phyloP scores from a whole-genome alignment of 768 basidiomycete species.

The Psilocybe tampanensis region DNA sequence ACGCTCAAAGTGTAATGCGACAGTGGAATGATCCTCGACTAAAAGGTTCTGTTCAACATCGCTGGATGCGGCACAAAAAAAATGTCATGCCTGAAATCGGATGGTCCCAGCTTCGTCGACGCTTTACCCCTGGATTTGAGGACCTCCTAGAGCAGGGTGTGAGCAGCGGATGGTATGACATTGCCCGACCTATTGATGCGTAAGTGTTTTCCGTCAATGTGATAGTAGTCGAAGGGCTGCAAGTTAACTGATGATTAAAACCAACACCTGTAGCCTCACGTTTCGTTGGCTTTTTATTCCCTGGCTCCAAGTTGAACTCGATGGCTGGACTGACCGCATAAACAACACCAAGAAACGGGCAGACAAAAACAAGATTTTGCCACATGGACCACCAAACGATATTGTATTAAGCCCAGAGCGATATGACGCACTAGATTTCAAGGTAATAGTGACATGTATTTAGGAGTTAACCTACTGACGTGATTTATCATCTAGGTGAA shows the following conservation, averaged over 20 bases:
- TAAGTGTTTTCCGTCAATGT: neutral
- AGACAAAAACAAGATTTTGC: slow-evolving; percentile 9
- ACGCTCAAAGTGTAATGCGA: slow-evolving; percentile 39
- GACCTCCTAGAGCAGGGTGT: slow-evolving; percentile 33
- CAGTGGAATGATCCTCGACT: slow-evolving; percentile 37
- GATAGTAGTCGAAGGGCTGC: no score
- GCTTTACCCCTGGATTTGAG: slow-evolving; percentile 41
- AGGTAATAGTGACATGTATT: neutral
- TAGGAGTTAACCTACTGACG: neutral
- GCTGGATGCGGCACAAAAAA: slow-evolving; percentile 31
- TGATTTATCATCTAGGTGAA: slow-evolving; percentile 7
- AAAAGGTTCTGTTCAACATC: slow-evolving; percentile 22
- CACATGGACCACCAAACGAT: slow-evolving; percentile 8
- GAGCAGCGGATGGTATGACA: slow-evolving; percentile 2
- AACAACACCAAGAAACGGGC: slow-evolving; percentile 6
- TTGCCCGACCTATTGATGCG: slow-evolving; percentile 3
- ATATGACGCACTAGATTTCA: neutral
- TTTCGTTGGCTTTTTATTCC: slow-evolving; percentile 9
- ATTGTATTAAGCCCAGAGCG: neutral
- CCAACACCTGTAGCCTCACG: neutral
- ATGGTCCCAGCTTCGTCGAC: slow-evolving; percentile 35
- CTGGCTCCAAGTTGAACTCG: slow-evolving; percentile 1
- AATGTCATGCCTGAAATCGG: slow-evolving; percentile 42
- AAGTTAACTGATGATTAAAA: no score
- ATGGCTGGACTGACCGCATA: neutral